Conservation (phyloP, 345 rosid genomes). For the Sisymbrium altissimum region DNA sequence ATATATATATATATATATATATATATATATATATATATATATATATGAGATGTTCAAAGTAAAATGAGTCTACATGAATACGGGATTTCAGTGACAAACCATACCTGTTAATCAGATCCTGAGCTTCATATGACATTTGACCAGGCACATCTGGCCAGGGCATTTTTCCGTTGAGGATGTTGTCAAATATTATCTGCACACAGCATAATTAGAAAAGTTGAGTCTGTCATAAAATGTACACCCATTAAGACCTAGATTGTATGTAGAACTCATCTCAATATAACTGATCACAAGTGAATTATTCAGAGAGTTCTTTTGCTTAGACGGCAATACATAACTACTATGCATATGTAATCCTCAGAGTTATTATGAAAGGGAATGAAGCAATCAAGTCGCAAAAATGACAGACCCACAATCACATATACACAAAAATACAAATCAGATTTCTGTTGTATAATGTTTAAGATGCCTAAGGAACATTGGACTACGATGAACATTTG, state of each 20-base stretch:
- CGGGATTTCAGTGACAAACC: neutral
- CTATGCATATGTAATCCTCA: neutral
- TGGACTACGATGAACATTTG: neutral
- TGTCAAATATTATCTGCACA: constrained; percentile 73
- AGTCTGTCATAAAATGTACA: neutral
- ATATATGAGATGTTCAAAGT: too few relatives aligned
- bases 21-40: too few relatives aligned
- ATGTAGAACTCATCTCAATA: neutral
- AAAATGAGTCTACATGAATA: too few relatives aligned
- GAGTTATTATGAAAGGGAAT: neutral
- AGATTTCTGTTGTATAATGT: neutral
- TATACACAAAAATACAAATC: neutral
- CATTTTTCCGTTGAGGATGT: constrained; percentile 71
- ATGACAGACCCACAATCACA: neutral
- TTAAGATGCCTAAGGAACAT: neutral
- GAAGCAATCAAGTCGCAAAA: neutral
- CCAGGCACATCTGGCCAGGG: constrained; percentile 73
- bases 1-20: too few relatives aligned
- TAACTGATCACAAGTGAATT: neutral
- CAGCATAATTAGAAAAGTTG: constrained; percentile 2
- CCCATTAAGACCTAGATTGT: neutral
- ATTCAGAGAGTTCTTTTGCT: neutral
- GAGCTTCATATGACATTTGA: constrained; percentile 72
- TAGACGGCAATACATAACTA: neutral
- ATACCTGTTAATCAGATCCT: constrained; percentile 78